A percentile compares a stretch with the other conserved stretches of the same genome.
Evolutionary conservation across 805 yeast species (phyloP).

Genomic region (Saturnispora diversa): DNA sequence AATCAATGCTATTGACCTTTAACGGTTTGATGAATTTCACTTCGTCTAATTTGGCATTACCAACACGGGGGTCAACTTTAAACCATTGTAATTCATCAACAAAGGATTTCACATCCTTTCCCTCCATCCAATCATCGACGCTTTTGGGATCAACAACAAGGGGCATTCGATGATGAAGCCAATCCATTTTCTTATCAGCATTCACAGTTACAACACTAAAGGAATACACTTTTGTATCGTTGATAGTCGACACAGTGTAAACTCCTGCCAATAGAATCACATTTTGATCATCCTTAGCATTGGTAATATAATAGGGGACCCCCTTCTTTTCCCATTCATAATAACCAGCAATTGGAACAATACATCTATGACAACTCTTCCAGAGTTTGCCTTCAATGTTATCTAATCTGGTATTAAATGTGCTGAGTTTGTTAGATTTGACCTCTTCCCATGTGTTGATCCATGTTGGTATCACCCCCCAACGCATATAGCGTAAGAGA

Average conservation of each 20-base stretch:
- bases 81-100: constrained; percentile 37
- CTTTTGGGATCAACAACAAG: constrained; percentile 53
- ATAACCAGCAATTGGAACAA: constrained; percentile 75
- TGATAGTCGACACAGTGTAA: constrained; percentile 24
- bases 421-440: constrained; percentile 33
- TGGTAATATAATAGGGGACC: constrained; percentile 58
- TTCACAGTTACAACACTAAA: constrained; percentile 70
- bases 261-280: constrained; percentile 64
- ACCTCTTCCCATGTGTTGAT: constrained; percentile 32
- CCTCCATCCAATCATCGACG: constrained; percentile 52
- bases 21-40: constrained; percentile 29
- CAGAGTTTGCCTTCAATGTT: constrained; percentile 52
- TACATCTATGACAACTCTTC: constrained; percentile 55
- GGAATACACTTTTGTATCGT: constrained; percentile 33
- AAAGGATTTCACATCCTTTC: constrained; percentile 28
- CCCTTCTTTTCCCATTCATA: constrained; percentile 68
- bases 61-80: constrained; percentile 55
- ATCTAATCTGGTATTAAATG: constrained; percentile 73
- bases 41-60: constrained; percentile 46
- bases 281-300: constrained; percentile 41
- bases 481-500: constrained; percentile 50
- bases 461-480: constrained; percentile 78
- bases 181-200: constrained; percentile 50
- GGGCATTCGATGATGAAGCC: constrained; percentile 80
- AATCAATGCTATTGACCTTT: constrained; percentile 1